Evolutionary conservation across 1,284 basidiomycete genomes (phyloP).

Genomic region (Moesziomyces sp.): DNA sequence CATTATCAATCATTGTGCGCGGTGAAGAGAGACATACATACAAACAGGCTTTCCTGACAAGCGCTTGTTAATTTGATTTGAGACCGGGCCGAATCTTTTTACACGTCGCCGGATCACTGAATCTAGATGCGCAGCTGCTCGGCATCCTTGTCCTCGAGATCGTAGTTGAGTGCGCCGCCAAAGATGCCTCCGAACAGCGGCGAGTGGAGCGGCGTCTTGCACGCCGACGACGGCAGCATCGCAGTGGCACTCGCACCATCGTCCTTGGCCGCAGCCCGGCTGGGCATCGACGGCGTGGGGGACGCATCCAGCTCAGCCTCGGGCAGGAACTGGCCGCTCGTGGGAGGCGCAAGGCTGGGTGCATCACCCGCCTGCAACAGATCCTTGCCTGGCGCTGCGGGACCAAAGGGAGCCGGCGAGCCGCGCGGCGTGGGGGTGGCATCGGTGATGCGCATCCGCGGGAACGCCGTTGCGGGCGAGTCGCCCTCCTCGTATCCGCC

Average conservation of each 20-base stretch:
- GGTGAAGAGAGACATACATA: no score
- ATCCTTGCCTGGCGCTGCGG: constrained; percentile 30
- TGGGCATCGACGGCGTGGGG: constrained; percentile 2
- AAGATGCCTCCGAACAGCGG: constrained; percentile 61
- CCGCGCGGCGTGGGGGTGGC: constrained; percentile 54
- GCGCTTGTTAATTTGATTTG: no score
- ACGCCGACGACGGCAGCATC: constrained; percentile 52
- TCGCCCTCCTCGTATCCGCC: constrained; percentile 29
- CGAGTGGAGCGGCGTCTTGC: constrained; percentile 56
- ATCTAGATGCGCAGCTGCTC: constrained; percentile 40
- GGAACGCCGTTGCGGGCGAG: constrained; percentile 55
- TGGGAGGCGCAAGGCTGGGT: constrained; percentile 12
- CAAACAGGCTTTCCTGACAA: no score
- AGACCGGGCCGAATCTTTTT: not conserved
- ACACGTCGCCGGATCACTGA: no score
- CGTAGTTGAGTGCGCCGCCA: constrained; percentile 51
- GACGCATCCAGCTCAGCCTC: not conserved
- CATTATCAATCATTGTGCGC: no score
- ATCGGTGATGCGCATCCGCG: constrained; percentile 58
- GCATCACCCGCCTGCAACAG: constrained; percentile 21
- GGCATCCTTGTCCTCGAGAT: constrained; percentile 51
- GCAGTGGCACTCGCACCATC: constrained; percentile 8
- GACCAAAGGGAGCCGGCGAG: constrained; percentile 45
- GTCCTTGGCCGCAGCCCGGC: constrained; percentile 1
- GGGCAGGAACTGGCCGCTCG: constrained; percentile 2